These are phyloP conservation scores for Pseudoneurospora amorphoporcata DNA, from an alignment of 495 filamentous ascomycete species.

Conservation along the genomic window DNA sequence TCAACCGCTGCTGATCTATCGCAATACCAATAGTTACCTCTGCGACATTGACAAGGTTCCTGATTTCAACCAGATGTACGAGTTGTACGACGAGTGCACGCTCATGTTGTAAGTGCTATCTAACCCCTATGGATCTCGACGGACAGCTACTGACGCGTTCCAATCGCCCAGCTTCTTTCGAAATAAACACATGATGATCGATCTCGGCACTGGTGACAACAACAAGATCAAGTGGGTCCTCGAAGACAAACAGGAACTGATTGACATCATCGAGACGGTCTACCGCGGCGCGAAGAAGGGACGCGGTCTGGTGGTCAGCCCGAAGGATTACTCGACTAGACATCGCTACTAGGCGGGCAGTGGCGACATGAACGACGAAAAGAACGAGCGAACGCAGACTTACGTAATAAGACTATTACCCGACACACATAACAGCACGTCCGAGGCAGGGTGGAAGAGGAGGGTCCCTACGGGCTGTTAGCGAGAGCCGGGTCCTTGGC, in stretches of 20 bases:
- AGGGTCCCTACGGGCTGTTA: not conserved
- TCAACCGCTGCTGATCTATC: not conserved
- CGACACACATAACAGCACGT: not conserved
- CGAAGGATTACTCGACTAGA: constrained; percentile 84
- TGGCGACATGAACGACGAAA: not conserved
- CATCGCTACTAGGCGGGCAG: constrained; percentile 56
- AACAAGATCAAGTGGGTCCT: constrained; percentile 93
- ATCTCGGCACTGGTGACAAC: constrained; percentile 97
- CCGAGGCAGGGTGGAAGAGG: not conserved
- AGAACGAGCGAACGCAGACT: not conserved
- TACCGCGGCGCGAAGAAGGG: constrained; percentile 97
- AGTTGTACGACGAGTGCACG: constrained; percentile 61
- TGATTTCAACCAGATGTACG: constrained; percentile 95
- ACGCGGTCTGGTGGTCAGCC: constrained; percentile 87
- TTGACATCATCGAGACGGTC: constrained; percentile 97
- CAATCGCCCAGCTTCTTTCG: constrained; percentile 60
- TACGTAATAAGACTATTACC: not conserved
- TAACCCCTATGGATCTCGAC: not conserved
- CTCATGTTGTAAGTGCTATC: constrained; percentile 38
- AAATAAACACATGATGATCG: constrained; percentile 98
- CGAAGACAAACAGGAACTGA: constrained; percentile 97
- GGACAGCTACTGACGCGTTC: constrained; percentile 17
- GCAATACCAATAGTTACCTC: constrained; percentile 45
- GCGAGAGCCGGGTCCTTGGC: not conserved
- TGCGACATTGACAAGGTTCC: constrained; percentile 94